phyloP scores from a whole-genome alignment of 345 rosid species.

The Clarkia xantiana region DNA sequence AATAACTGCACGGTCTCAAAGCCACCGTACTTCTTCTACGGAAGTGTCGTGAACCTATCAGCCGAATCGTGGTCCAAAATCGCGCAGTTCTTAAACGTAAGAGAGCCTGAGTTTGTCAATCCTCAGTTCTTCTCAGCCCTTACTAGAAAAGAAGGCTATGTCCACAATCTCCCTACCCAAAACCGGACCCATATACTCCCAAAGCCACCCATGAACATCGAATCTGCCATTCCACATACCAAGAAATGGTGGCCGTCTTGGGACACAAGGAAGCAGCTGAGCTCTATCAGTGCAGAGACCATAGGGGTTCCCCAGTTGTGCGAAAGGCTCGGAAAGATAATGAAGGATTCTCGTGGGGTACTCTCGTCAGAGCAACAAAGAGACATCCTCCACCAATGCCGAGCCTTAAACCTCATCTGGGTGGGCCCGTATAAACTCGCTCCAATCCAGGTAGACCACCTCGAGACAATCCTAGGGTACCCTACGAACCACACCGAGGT shows the following conservation, averaged over 20 bases:
- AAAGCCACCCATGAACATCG: constrained; percentile 39
- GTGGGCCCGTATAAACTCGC: constrained; percentile 42
- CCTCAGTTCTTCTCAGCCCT: constrained; percentile 52
- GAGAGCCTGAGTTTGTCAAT: constrained; percentile 60
- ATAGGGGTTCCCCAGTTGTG: constrained; percentile 37
- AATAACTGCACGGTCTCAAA: constrained; percentile 36
- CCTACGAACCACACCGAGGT: constrained; percentile 47
- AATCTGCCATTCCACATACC: constrained; percentile 46
- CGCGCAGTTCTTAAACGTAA: constrained; percentile 44
- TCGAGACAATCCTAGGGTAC: constrained; percentile 72
- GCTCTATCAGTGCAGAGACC: constrained; percentile 17
- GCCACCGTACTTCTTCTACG: constrained; percentile 74
- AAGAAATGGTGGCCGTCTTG: constrained; percentile 92
- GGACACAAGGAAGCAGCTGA: constrained; percentile 78
- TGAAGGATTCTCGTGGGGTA: constrained; percentile 38
- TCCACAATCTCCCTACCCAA: constrained; percentile 68
- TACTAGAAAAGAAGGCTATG: constrained; percentile 68
- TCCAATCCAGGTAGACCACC: constrained; percentile 41
- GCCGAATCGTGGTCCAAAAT: constrained; percentile 44
- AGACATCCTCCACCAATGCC: constrained; percentile 44
- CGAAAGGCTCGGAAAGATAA: constrained; percentile 32
- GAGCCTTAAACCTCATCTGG: constrained; percentile 55
- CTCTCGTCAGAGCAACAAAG: constrained; percentile 42
- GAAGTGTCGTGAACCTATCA: constrained; percentile 37
- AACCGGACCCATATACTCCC: constrained; percentile 45